Conservation (phyloP, 371 early-diverging fungal species). For the Blastocladiella emersonii region DNA sequence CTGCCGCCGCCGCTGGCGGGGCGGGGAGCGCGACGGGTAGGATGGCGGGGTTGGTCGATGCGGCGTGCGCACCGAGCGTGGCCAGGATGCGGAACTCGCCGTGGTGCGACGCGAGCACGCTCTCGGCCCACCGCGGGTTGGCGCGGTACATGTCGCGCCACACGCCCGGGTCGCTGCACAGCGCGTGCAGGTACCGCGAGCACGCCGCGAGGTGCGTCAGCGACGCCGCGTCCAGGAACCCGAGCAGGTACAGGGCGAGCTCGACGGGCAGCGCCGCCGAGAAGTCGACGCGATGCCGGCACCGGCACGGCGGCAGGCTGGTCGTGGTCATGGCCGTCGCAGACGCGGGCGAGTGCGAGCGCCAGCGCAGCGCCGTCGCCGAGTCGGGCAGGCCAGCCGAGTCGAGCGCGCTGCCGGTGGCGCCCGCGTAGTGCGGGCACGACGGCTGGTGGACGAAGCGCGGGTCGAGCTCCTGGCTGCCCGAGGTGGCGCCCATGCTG, state of each 20-base stretch:
- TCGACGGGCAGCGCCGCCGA: background rate
- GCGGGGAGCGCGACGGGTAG: too few species aligned
- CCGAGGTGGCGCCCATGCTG: too few species aligned
- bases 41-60: too few species aligned
- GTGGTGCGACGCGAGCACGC: too few species aligned
- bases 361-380: background rate
- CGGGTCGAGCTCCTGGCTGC: too few species aligned
- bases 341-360: background rate
- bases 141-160: background rate
- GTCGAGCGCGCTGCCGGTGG: background rate
- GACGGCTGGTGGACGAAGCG: background rate
- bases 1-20: too few species aligned
- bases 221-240: background rate
- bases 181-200: background rate
- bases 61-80: too few species aligned
- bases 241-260: background rate
- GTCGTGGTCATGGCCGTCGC: background rate
- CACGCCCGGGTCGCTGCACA: background rate
- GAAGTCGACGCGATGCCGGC: background rate
- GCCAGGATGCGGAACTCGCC: too few species aligned
- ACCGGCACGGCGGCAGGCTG: background rate
- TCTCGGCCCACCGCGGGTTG: background rate
- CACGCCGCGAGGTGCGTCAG: background rate
- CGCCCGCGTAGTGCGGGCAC: background rate
- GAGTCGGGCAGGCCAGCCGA: too few species aligned